Base-by-base conservation (phyloP, 345 rosid genomes). In the Citrus cavaleriei region DNA sequence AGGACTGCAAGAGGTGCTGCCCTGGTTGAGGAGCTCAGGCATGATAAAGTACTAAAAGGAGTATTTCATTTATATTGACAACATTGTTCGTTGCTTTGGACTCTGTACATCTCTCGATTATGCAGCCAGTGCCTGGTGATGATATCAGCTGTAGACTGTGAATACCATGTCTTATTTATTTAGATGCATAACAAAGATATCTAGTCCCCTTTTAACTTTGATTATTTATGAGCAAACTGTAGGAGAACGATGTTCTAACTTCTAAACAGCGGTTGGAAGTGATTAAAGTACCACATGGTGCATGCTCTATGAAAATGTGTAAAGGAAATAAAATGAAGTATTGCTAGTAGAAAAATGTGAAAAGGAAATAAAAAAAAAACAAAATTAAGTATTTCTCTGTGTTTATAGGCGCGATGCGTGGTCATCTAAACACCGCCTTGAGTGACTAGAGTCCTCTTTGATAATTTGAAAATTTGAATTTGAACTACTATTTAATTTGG, bases 21-120 rank as follows among this genome's bases (percentile, higher is more conserved):
- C 95, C 38, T 93, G 98, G 99, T 80, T 95, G 83, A 95, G 88
- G 88, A 87, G 85, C 90, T 78, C 81, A 76, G 91, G 95, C 10
- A 58, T 67, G 65, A 91, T 93, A 71, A 88, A 85, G 46, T 95
- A 88, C 90, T 87, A 82, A 91, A 59, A 68, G 32, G 68, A 59
- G 19, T 19, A 73, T 40, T 24, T 40, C 38, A 35, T 10, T 72
- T 54, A n/a, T 22, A 54, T 7, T 4, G 67, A 24, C 16, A 22
- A 1, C 58, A 27, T 49, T 42, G 12, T 24, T 27, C 2, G 21
- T 73, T 18, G 34, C 10, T 24, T 34, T 35, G 34, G 18, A 6
- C 8, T 9, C 28, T 59, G 54, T 24, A 24, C 32, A 37, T 22
- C 77, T 60, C 66, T 34, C 5, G 7, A 3, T 30, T 69, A 40